Percentiles rank a stretch among this genome's conserved stretches.
These are phyloP conservation scores for Jackrogersella multiformis DNA, from an alignment of 495 filamentous ascomycete species.

Conservation along the genomic window DNA sequence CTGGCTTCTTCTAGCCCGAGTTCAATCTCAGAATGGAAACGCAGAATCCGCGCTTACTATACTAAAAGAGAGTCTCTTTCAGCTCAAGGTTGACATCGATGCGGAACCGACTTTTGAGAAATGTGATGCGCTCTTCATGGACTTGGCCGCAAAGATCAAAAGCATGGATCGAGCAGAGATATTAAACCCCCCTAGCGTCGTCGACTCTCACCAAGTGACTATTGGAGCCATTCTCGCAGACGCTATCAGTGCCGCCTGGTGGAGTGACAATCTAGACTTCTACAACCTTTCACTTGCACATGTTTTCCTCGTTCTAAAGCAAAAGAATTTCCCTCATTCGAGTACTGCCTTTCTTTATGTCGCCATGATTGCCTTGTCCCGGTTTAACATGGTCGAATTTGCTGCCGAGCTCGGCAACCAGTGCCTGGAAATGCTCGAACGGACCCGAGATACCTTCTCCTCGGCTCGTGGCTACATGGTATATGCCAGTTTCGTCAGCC, in stretches of 20 bases:
- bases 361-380: conserved; percentile 73
- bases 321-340: conserved; percentile 75
- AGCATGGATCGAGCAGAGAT: conserved; percentile 65
- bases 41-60: conserved; percentile 71
- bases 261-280: conserved; percentile 78
- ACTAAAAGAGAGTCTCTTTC: conserved; percentile 71
- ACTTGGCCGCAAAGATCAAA: conserved; percentile 66
- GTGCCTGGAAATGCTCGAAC: conserved; percentile 72
- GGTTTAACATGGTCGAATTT: conserved; percentile 77
- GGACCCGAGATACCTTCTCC: conserved; percentile 72
- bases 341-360: conserved; percentile 80
- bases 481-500: conserved; percentile 77
- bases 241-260: conserved; percentile 81
- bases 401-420: conserved; percentile 70
- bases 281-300: conserved; percentile 79
- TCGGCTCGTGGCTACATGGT: conserved; percentile 75
- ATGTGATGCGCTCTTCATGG: conserved; percentile 76
- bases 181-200: conserved; percentile 58
- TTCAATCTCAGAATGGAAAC: conserved; percentile 77
- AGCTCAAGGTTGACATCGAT: conserved; percentile 72
- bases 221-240: conserved; percentile 80
- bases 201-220: conserved; percentile 66
- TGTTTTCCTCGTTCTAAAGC: conserved; percentile 71
- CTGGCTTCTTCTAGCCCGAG: conserved; percentile 79
- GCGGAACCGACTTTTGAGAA: conserved; percentile 73